phyloP scores from a whole-genome alignment of 2,329 filamentous ascomycete genomes.

The Coniochaeta sp. region DNA sequence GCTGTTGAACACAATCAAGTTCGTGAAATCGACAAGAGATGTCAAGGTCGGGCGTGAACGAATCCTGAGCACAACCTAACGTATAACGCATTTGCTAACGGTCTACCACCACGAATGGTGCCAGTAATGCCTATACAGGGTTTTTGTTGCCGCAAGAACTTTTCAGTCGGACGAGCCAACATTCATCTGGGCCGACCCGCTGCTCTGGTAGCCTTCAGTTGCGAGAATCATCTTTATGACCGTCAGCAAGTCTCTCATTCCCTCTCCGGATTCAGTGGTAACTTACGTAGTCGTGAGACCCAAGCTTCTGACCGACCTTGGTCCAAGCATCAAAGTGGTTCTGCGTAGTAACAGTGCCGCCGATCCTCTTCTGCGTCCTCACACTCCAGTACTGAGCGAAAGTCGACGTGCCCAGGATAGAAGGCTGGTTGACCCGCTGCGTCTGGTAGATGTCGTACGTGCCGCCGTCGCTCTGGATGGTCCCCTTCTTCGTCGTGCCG shows the following conservation, averaged over 20 bases:
- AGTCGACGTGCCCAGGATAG: slow-evolving; percentile 41
- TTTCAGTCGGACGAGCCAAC: not conserved
- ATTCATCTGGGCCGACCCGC: not conserved
- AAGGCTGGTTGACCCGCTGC: slow-evolving; percentile 40
- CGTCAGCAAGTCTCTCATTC: not conserved
- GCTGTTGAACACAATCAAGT: too few species aligned
- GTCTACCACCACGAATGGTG: too few species aligned
- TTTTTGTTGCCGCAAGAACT: too few species aligned
- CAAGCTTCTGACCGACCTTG: slow-evolving; percentile 36
- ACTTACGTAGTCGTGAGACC: slow-evolving; percentile 36
- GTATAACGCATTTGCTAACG: too few species aligned
- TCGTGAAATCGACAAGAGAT: too few species aligned
- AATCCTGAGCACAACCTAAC: too few species aligned
- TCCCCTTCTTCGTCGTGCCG: slow-evolving; percentile 37
- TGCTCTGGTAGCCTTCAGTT: slow-evolving; percentile 1
- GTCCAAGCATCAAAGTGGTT: slow-evolving; percentile 48
- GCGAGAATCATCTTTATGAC: not conserved
- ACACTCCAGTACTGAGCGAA: slow-evolving; percentile 45
- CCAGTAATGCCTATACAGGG: too few species aligned
- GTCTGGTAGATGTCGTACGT: slow-evolving; percentile 44
- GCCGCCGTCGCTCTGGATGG: slow-evolving; percentile 41
- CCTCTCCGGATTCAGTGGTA: slow-evolving; percentile 23
- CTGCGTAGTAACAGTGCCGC: slow-evolving; percentile 41
- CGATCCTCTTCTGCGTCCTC: slow-evolving; percentile 38
- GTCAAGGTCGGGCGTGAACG: too few species aligned